phyloP scores from a whole-genome alignment of 2,329 filamentous ascomycete species.

The Neopestalotiopsis clavispora region DNA sequence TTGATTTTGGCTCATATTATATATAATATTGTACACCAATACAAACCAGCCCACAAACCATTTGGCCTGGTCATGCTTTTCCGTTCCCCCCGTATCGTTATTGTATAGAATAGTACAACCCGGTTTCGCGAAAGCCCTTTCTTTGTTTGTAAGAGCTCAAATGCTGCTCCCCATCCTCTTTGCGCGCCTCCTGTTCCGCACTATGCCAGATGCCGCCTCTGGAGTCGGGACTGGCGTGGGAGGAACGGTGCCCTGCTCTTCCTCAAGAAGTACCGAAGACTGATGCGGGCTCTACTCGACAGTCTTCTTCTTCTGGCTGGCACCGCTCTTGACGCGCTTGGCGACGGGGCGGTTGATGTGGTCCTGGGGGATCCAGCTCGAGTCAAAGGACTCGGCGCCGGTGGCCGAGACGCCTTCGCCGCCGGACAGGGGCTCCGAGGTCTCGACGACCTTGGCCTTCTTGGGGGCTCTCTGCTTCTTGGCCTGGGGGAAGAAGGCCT shows the following conservation, averaged over 20 bases:
- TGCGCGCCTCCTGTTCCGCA: neutral
- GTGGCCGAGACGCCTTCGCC: constrained; percentile 70
- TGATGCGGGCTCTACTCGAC: constrained; percentile 32
- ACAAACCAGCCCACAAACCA: neutral
- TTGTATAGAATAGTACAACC: constrained; percentile 2
- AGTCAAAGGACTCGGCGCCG: constrained; percentile 78
- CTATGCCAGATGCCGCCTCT: neutral
- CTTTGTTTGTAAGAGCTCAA: neutral
- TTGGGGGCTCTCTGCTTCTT: constrained; percentile 58
- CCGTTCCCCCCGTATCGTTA: neutral
- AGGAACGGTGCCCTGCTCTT: neutral
- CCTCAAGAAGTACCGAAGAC: neutral
- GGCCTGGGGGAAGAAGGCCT: constrained; percentile 91
- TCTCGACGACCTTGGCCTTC: constrained; percentile 67
- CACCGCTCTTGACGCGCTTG: constrained; percentile 66
- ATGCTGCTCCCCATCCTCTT: neutral
- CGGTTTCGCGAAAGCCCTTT: neutral
- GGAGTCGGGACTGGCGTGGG: neutral
- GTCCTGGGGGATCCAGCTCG: constrained; percentile 90
- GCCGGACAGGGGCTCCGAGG: constrained; percentile 64
- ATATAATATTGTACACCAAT: constrained; percentile 1
- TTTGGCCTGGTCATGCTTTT: constrained; percentile 1
- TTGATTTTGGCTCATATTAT: neutral
- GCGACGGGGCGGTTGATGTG: constrained; percentile 87
- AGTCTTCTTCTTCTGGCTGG: constrained; percentile 50